Evolutionary conservation across 2,329 filamentous ascomycete genomes (phyloP), one percentile per base, ranked within the genome.

Genomic region (Arthrobotrys iridis): DNA sequence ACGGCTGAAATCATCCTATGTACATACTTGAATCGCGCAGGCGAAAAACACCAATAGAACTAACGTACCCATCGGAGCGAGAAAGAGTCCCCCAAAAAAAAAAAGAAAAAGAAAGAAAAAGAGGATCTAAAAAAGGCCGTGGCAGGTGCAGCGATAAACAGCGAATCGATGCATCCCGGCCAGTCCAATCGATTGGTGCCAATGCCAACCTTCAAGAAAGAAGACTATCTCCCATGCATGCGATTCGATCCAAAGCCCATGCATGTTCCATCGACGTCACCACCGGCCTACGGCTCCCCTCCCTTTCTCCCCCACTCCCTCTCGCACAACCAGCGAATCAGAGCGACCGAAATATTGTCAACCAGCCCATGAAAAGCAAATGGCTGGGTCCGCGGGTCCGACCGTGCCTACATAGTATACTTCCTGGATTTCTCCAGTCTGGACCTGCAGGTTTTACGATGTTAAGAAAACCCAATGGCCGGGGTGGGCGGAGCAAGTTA

Each of bases 381-480:
- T 59, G 46, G 52, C 35, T 70, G 55, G 55, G 52, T 59, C 10
- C 33, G 35, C 28, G 6, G 20, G 46, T 18, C 28, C 26, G n/a
- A 50, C 20, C 6, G 48, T 22, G 20, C 40, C 35, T 15, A 18
- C 58, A 15, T 33, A 43, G 18, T 62, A 64, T 45, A 55, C 4
- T 63, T 63, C 35, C 65, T 26, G 28, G 58, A 48, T 71, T 55
- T 22, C n/a, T 64, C 50, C 46, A 55, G 18, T 37, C 40, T 40
- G 66, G 66, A 71, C 66, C 66, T 71, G 66, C 66, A 71, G 66
- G 58, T 55, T n/a, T 45, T n/a, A n/a, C n/a, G n/a, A n/a, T n/a
- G n/a, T n/a, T n/a, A n/a, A n/a, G n/a, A n/a, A n/a, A n/a, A n/a
- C n/a, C n/a, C n/a, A 28, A 40, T 45, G 55, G 22, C 18, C 43